Evolutionary conservation across 768 basidiomycete genomes (phyloP).

Genomic region (Sarcodon sp.): DNA sequence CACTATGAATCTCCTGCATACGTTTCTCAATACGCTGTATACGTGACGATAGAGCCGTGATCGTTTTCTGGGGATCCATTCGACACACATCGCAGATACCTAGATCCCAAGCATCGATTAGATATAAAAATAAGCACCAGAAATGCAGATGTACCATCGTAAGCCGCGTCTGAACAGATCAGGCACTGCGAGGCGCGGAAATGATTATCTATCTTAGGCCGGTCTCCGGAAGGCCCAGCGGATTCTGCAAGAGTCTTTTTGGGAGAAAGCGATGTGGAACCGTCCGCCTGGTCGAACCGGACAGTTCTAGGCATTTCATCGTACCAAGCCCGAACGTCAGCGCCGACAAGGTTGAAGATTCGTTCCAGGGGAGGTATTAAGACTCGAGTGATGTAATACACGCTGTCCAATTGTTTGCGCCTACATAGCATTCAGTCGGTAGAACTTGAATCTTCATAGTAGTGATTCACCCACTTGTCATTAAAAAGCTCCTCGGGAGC

Average conservation of each 20-base stretch:
- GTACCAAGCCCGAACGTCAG: constrained; percentile 80
- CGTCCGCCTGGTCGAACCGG: constrained; percentile 24
- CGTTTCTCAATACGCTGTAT: constrained; percentile 41
- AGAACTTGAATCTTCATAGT: not conserved
- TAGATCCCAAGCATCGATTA: not conserved
- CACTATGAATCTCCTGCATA: constrained; percentile 40
- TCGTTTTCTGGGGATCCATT: constrained; percentile 34
- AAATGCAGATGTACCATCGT: constrained; percentile 25
- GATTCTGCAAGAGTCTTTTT: constrained; percentile 14
- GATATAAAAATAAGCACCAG: not conserved
- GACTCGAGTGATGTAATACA: constrained; percentile 79
- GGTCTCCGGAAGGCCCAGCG: constrained; percentile 12
- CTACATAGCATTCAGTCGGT: constrained; percentile 19
- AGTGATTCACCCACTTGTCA: constrained; percentile 33
- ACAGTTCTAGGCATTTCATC: constrained; percentile 68
- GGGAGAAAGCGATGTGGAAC: constrained; percentile 21
- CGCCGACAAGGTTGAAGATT: constrained; percentile 85
- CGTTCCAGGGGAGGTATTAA: constrained; percentile 86
- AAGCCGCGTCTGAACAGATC: constrained; percentile 41
- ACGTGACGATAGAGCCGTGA: constrained; percentile 42
- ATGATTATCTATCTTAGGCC: constrained; percentile 58
- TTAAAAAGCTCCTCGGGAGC: constrained; percentile 60
- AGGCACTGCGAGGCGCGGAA: constrained; percentile 62
- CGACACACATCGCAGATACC: constrained; percentile 53
- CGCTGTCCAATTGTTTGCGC: constrained; percentile 65